Evolutionary conservation across 441 rosid genomes (phyloP), one percentile per base, ranked within the genome.

Genomic region (Mallotus japonicus): DNA sequence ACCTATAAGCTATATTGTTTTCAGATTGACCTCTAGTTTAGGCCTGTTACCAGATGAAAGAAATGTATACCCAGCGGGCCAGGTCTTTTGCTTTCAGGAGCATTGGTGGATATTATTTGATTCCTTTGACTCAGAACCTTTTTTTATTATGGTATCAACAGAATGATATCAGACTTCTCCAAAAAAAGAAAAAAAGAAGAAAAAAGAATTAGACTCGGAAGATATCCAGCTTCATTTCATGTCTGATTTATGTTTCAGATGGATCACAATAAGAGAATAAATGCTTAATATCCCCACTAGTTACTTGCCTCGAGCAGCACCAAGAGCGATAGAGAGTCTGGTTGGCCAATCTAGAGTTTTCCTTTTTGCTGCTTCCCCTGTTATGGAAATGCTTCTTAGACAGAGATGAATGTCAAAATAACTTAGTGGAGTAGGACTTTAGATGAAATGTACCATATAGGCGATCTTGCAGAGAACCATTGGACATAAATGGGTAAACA

Each of bases 391-490:
- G 59, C 32, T 57, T 61, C 58, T 76, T 73, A 70, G 42, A 22
- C 60, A 70, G 58, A 70, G 28, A 62, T 40, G 56, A 68, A 47
- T 17, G 34, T 20, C 42, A 70, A 17, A 44, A 58, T 58, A 74
- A 42, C 62, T 28, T 32, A 49, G 54, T 47, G 53, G 11, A 14
- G 16, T 63, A 8, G 44, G 62, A 56, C 5, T 74, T 65, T 60
- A 8, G 8, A 70, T 28, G 70, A 62, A 57, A 72, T 54, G 55
- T 88, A 90, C 96, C 93, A 24, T 88, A 86, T 73, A 90, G 91
- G 62, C 93, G 91, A 75, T 87, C 96, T 79, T 87, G 93, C 57
- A 87, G 83, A 73, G 96, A 88, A 74, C 96, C 96, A 79, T 90
- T 90, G 67, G 92, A 88, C 93, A 90, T 90, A 62, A 87, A 88